Base-by-base conservation (phyloP, 768 basidiomycete genomes). In the Naematelia aurantialba region DNA sequence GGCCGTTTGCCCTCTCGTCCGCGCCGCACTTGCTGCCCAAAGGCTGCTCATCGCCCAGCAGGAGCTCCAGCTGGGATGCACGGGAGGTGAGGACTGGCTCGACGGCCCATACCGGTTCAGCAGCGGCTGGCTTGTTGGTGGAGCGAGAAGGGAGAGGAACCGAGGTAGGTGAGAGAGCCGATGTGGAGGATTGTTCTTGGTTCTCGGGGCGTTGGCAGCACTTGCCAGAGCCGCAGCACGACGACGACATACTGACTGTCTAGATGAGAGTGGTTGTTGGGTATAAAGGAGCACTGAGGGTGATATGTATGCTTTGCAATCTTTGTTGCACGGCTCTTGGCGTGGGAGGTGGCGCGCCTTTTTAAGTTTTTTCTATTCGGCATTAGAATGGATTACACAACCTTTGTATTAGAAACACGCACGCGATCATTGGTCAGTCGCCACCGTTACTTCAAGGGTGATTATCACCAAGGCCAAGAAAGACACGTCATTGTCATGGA, bases 11-110 rank as follows among this genome's bases (percentile, higher is more conserved):
- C 22, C 64, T 14, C 17, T 57, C 57, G 26, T 59, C 53, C 45
- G 59, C 64, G 12, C 58, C 67, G 46, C 67, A 69, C 54, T 69
- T 69, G 42, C 54, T 47, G 14, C 45, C 63, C 1, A 69, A 57
- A 17, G 67, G 64, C 34, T 62, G 49, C 2, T 49, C 44, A 44
- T 61, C 60, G 14, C 52, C 60, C 11, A 69, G 31, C 17, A 69
- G 45, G n/a, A 27, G 21, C 19, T 58, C 24, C 14, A 69, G 56
- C 47, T 63, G 58, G 13, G 62, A 52, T n/a, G 58, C 62, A 27
- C 64, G 48, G 12, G 60, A 14, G 10, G 27, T 17, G 17, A 17
- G 8, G 34, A 17, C 8, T 17, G 34, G 34, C 34, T 39, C 34
- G 17, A 39, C 34, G 8, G 34, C 34, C 34, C 34, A 39, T 8